Evolutionary conservation across 2,329 filamentous ascomycete species (phyloP).

Genomic region (Penicillium italicum): DNA sequence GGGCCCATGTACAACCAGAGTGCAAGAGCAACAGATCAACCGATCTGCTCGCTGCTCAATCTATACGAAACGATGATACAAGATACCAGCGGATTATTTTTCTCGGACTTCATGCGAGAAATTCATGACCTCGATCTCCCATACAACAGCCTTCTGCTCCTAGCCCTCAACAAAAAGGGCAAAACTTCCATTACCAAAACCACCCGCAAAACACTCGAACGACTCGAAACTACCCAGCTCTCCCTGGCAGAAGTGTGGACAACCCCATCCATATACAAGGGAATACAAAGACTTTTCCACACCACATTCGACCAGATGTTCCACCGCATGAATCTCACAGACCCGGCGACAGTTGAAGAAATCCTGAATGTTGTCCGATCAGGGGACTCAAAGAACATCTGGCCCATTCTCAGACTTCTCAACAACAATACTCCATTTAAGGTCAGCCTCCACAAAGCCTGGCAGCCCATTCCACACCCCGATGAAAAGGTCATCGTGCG

Average conservation of each 20-base stretch:
- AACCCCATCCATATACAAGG: conserved; percentile 26
- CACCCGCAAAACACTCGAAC: conserved; percentile 23
- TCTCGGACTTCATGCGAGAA: conserved; percentile 27
- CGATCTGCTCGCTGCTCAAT: conserved; percentile 25
- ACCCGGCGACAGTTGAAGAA: conserved; percentile 29
- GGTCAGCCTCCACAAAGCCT: conserved; percentile 35
- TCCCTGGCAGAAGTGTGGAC: conserved; percentile 30
- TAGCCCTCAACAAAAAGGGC: conserved; percentile 28
- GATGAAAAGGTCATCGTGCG: conserved; percentile 27
- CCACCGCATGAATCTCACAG: conserved; percentile 35
- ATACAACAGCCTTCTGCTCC: conserved; percentile 28
- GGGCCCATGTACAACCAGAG: conserved; percentile 20
- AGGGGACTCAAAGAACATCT: conserved; percentile 26
- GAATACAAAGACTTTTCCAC: conserved; percentile 26
- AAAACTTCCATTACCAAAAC: conserved; percentile 23
- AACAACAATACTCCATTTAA: conserved; percentile 39
- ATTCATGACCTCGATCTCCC: conserved; percentile 33
- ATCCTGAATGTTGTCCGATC: conserved; percentile 31
- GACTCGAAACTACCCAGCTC: conserved; percentile 26
- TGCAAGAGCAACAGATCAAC: conserved; percentile 19
- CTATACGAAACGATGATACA: conserved; percentile 26
- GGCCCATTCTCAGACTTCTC: conserved; percentile 34
- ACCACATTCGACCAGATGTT: conserved; percentile 31
- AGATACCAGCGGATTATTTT: conserved; percentile 18
- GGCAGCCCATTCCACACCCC: conserved; percentile 21